Percentiles rank a stretch among this genome's conserved stretches.
Evolutionary conservation across 2,329 filamentous ascomycete species (phyloP).

Genomic region (Leptoxyphium fumago): DNA sequence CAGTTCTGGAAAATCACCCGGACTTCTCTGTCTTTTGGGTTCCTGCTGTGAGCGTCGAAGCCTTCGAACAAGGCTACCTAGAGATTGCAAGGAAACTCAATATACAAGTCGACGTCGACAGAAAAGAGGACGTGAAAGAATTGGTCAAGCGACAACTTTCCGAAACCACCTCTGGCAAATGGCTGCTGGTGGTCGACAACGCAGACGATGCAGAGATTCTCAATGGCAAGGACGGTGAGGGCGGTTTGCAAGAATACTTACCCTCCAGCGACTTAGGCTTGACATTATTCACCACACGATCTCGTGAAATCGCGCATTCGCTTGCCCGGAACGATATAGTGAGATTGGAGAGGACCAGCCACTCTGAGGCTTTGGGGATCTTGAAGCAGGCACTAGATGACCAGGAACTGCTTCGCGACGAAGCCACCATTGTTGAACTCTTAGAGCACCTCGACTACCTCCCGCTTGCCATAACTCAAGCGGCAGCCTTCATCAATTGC

Average conservation of each 20-base stretch:
- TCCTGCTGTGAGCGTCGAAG: slow-evolving; percentile 8
- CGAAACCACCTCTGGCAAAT: slow-evolving; percentile 6
- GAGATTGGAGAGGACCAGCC: slow-evolving; percentile 5
- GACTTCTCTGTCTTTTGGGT: slow-evolving; percentile 10
- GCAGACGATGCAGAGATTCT: slow-evolving; percentile 8
- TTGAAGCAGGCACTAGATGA: slow-evolving; percentile 5
- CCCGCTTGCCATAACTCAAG: slow-evolving; percentile 11
- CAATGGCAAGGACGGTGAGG: background rate
- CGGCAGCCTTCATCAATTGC: slow-evolving; percentile 12
- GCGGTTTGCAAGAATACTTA: slow-evolving; percentile 5
- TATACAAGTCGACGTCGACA: slow-evolving; percentile 3
- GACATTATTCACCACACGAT: slow-evolving; percentile 10
- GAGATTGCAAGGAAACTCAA: slow-evolving; percentile 4
- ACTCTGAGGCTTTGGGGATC: slow-evolving; percentile 4
- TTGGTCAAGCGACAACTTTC: slow-evolving; percentile 13
- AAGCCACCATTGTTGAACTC: slow-evolving; percentile 2
- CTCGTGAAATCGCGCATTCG: slow-evolving; percentile 4
- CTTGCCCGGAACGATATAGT: slow-evolving; percentile 7
- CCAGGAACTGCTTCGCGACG: slow-evolving; percentile 1
- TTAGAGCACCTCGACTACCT: slow-evolving; percentile 8
- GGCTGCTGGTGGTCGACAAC: slow-evolving; percentile 12
- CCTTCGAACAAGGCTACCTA: slow-evolving; percentile 7
- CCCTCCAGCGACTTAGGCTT: slow-evolving; percentile 6
- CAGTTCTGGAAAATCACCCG: slow-evolving; percentile 8
- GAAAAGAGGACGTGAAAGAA: slow-evolving; percentile 12